These are phyloP conservation scores for Parasitella parasitica DNA, from an alignment of 371 early-diverging fungal genomes.

Conservation along the genomic window DNA sequence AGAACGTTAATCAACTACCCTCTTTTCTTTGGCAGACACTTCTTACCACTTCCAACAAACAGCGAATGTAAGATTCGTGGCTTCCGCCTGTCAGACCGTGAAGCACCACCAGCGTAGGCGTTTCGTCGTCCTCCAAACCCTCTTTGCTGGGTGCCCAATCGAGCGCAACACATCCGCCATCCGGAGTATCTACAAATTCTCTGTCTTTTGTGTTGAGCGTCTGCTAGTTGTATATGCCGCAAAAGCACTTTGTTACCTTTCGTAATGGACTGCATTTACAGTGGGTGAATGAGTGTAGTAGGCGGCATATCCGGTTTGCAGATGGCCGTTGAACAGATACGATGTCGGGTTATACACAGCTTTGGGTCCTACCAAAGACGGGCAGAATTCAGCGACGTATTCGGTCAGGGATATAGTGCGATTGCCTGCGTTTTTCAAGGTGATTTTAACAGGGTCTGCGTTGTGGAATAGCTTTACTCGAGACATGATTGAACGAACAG, in stretches of 20 bases:
- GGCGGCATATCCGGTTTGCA: conserved; percentile 66
- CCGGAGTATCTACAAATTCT: conserved; percentile 67
- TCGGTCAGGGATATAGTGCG: conserved; percentile 31
- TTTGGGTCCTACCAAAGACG: conserved; percentile 40
- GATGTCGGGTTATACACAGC: conserved; percentile 50
- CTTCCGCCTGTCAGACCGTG: conserved; percentile 92
- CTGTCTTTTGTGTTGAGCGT: conserved; percentile 27
- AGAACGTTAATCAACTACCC: too few species aligned
- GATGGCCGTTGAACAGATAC: conserved; percentile 61
- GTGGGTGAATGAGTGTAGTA: conserved; percentile 41
- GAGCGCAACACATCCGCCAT: conserved; percentile 84
- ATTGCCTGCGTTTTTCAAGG: conserved; percentile 9
- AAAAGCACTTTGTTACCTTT: conserved; percentile 38
- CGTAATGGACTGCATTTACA: conserved; percentile 45
- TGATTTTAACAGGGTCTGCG: conserved; percentile 6
- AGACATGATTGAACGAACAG: conserved; percentile 18
- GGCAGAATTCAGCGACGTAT: conserved; percentile 42
- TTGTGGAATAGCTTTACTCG: conserved; percentile 24
- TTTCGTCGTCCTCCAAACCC: conserved; percentile 48
- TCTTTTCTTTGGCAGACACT: too few species aligned
- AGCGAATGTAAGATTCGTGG: conserved; percentile 84
- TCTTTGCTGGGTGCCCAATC: conserved; percentile 79
- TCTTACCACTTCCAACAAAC: conserved; percentile 63
- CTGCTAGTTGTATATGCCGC: too few species aligned
- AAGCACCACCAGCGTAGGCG: conserved; percentile 73